Base-by-base conservation (phyloP, 1,139 yeast genomes). In the Kurtzmaniella quercitrusa region DNA sequence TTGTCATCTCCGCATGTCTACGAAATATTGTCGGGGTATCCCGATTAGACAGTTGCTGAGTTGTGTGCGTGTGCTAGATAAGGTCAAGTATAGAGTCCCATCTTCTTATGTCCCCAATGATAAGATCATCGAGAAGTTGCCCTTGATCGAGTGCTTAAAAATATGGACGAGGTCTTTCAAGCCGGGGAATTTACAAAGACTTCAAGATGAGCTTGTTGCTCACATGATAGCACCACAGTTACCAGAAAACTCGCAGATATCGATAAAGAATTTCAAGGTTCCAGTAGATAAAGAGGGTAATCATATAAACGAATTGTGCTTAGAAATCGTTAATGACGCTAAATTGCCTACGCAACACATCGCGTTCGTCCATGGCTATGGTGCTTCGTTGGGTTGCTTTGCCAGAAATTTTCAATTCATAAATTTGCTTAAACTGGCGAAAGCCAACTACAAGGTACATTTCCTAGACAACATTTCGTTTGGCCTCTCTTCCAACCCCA, bases 301-400 rank as follows among this genome's bases (percentile, higher is more conserved):
- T 45, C 50, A 52, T 46, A 65, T 72, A 29, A 70, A 71, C 44
- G 77, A 73, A 44, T 55, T 73, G 2, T 53, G 65, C 18, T 56
- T 74, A 42, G 62, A 65, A 33, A 54, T 67, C 27, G 51, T 53
- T 2, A 43, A 49, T 0, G 47, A 57, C 9, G 43, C 56, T 16
- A 41, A 49, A 12, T 53, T 54, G 4, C 56, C 56, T 15, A 55
- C 59, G 2, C 65, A 63, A 54, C 77, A 78, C 50, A 54, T 85
- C 19, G 89, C 90, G 3, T 70, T 93, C 54, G 57, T 93, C 14
- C 98, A 93, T 59, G 98, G 98, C 0, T 90, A 88, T 61, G 96
- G 95, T 0, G 95, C 98, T 0, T 85, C 95, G 0, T 72, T 85
- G 14, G 93, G 94, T 18, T 85, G 93, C 57, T 93, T 82, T 66